Conservation (phyloP, 1,284 basidiomycete species). For the Austropuccinia psidii region DNA sequence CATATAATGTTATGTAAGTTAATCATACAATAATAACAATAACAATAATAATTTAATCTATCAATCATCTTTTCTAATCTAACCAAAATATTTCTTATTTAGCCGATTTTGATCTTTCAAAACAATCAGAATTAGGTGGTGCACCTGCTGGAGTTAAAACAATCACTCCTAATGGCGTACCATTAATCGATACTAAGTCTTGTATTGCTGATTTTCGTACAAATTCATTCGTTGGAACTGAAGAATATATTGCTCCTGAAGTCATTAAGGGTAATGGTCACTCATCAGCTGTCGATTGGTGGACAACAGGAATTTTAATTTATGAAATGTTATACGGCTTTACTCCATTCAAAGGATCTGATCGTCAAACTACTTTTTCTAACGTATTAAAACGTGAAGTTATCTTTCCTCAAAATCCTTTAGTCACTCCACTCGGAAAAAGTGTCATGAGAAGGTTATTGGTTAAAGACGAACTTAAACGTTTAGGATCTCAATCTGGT, state of each 20-base stretch:
- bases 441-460: slow-evolving; percentile 78
- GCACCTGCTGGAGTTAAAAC: slow-evolving; percentile 84
- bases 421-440: slow-evolving; percentile 76
- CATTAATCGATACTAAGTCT: slow-evolving; percentile 88
- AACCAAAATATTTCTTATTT: neutral
- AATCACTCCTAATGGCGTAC: slow-evolving; percentile 79
- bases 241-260: slow-evolving; percentile 98
- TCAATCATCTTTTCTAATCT: neutral
- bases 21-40: no score
- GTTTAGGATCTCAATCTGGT: slow-evolving; percentile 82
- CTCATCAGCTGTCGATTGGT: slow-evolving; percentile 98
- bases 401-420: slow-evolving; percentile 75
- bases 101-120: slow-evolving; percentile 94
- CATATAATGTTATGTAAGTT: slow-evolving; percentile 87
- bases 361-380: slow-evolving; percentile 89
- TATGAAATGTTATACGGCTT: slow-evolving; percentile 91
- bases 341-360: slow-evolving; percentile 94
- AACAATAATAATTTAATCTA: neutral
- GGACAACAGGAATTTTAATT: slow-evolving; percentile 96
- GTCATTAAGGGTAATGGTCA: slow-evolving; percentile 97
- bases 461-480: slow-evolving; percentile 83
- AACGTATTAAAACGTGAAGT: slow-evolving; percentile 87
- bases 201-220: slow-evolving; percentile 97
- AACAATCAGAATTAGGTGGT: slow-evolving; percentile 68
- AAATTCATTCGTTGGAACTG: slow-evolving; percentile 97